Conservation (phyloP, 306 rosid genomes). For the Parietaria judaica region DNA sequence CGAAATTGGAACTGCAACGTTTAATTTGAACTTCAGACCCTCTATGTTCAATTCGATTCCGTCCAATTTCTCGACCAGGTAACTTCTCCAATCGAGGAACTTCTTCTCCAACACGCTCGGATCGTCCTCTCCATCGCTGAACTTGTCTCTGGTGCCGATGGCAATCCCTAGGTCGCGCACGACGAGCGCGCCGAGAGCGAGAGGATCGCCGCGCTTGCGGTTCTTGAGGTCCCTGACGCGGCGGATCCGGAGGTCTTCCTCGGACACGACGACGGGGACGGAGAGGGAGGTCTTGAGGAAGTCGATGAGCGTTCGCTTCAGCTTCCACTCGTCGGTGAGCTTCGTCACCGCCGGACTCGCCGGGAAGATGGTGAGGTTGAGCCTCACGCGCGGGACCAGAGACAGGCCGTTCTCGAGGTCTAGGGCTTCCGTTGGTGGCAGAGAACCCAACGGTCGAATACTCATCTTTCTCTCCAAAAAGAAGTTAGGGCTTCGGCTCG, state of each 20-base stretch:
- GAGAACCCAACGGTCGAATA: constrained; percentile 17
- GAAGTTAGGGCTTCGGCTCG: constrained; percentile 12
- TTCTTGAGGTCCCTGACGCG: constrained; percentile 57
- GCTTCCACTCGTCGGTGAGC: constrained; percentile 82
- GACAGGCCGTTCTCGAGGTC: constrained; percentile 57
- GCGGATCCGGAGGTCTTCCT: constrained; percentile 51
- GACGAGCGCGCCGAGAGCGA: constrained; percentile 50
- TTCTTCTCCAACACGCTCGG: constrained; percentile 36
- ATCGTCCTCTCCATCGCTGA: constrained; percentile 21
- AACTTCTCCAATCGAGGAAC: constrained; percentile 45
- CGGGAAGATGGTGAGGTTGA: constrained; percentile 53
- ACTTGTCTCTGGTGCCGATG: not conserved
- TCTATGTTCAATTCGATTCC: constrained; percentile 72
- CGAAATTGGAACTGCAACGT: constrained; percentile 34
- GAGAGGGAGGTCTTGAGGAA: constrained; percentile 54
- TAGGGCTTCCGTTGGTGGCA: constrained; percentile 32
- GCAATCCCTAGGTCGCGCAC: constrained; percentile 56
- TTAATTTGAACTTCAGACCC: constrained; percentile 59
- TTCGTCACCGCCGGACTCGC: constrained; percentile 34
- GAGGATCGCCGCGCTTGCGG: constrained; percentile 76
- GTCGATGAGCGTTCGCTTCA: constrained; percentile 61
- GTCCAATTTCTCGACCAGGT: constrained; percentile 50
- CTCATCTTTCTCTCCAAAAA: constrained; percentile 23
- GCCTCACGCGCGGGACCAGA: constrained; percentile 70
- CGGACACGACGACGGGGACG: constrained; percentile 39